Base-by-base conservation (phyloP, 192 early-diverging fungal species). In the Powellomyces hirtus region DNA sequence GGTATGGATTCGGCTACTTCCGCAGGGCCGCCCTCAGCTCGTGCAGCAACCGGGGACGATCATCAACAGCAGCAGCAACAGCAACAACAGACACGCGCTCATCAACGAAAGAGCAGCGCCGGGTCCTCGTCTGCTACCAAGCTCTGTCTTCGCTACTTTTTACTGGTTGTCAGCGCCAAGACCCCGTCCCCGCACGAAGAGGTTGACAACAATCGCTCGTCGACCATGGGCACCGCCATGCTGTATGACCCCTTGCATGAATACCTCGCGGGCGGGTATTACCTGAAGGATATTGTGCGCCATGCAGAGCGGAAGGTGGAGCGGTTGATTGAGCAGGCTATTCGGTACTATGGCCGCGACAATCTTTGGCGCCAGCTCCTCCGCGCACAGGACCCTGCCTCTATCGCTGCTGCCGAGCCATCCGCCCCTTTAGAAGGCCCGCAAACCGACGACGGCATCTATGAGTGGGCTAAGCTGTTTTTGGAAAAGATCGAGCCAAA, bases 391-490 rank as follows among this genome's bases (percentile, higher is more conserved):
- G 73, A 77, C 67, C 75, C 74, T 13, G 58, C 45, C 3, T 65
- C 70, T 3, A 24, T 71, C 18, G 30, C 60, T 0, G 34, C 44
- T 16, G 33, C 22, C 7, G 35, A 36, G 11, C 22, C 38, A n/a
- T 11, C 13, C 38, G 24, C 37, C 1, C 44, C 20, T 8, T 38
- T 42, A 22, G 26, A 30, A 20, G 20, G 11, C 35, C 27, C 51
- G 10, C 42, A 62, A n/a, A 59, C 57, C 7, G 60, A 66, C 38
- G 73, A 77, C 44, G 73, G 70, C n/a, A 68, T 62, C 5, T 61
- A 63, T 24, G 80, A 82, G 64, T 85, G 83, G 83, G 72, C 79
- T 10, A 76, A 73, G 35, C 40, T 85, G 59, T 82, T 85, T 64
- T 62, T 85, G 18, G 83, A 82, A 72, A 81, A 82, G 59, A 82